Percentiles rank a stretch among this genome's conserved stretches.
Conservation (phyloP, 2,329 filamentous ascomycete genomes). For the Didymella sp. region DNA sequence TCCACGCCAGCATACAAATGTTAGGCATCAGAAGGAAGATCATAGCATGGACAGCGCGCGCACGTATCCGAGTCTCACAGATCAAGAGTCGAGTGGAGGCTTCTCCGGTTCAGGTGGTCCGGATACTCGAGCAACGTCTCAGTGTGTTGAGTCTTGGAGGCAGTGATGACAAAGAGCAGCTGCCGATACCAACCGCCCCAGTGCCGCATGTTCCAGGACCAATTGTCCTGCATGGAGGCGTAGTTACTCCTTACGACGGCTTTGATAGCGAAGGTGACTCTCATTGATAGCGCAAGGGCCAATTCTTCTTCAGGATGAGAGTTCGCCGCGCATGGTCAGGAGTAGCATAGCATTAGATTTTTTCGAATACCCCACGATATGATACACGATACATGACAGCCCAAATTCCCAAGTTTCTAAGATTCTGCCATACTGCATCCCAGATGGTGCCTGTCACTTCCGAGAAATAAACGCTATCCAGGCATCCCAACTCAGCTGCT, state of each 20-base stretch:
- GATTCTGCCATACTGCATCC: not conserved
- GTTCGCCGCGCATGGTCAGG: not conserved
- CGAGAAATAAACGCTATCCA: not conserved
- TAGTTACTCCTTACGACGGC: not conserved
- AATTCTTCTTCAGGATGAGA: not conserved
- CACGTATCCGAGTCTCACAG: not conserved
- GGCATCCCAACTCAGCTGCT: not conserved
- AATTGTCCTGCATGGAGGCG: not conserved
- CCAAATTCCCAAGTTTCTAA: not conserved
- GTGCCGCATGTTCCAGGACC: not conserved
- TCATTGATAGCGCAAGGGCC: not conserved
- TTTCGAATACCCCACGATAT: conserved; percentile 14
- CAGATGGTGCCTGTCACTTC: not conserved
- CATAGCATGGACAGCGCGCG: not conserved
- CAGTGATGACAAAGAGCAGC: not conserved
- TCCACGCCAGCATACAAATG: not conserved
- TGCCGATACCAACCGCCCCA: not conserved
- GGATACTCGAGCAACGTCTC: not conserved
- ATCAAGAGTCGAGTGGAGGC: not conserved
- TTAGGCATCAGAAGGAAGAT: not conserved
- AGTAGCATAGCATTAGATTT: conserved; percentile 6
- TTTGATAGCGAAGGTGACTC: not conserved
- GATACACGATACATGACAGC: not conserved
- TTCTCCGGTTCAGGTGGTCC: not conserved
- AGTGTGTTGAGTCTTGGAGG: not conserved